Evolutionary conservation across 257 asterid genomes (phyloP), one percentile per base, ranked within the genome.

Genomic region (Linderniella brevidens): DNA sequence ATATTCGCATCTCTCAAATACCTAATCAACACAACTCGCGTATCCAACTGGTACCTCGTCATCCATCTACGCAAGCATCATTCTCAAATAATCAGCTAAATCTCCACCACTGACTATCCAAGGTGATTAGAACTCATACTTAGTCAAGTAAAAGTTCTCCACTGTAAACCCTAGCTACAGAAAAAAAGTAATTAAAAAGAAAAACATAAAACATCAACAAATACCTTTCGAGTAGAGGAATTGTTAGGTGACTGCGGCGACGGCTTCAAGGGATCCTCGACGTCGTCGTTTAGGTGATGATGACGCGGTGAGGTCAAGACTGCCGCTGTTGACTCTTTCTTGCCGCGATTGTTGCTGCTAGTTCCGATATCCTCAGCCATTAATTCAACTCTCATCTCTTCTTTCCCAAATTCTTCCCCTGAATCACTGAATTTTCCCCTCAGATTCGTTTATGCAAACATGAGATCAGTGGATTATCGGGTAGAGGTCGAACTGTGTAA

Each of bases 151-250:
- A 39, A 39, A 39, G 15, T 3, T 10, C 43, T 39, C 43, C 43
- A 43, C 18, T 5, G 17, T 13, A 9, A n/a, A 9, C 18, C 46
- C 17, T 43, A 29, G 12, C 51, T 4, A 14, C 18, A 11, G n/a
- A 19, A 13, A 17, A 17, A 16, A 46, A 17, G 9, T n/a, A 44
- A 44, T 12, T 12, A 44, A 44, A 15, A 10, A 15, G 19, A 16
- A 1, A 44, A 44, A n/a, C 15, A 19, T 19, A 16, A 19, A 9
- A 44, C 3, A 44, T 44, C 11, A 8, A 11, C 48, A 25, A 25
- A 44, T 3, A 80, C 95, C 95, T 80, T 74, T 55, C 96, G 86
- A 40, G 93, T 78, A 45, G 96, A 80, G 57, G 93, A 80, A 59
- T 60, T 80, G 55, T 71, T 81, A 50, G 95, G 82, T 41, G 95